phyloP scores from a whole-genome alignment of 768 basidiomycete species.

The Boletellus sp. region DNA sequence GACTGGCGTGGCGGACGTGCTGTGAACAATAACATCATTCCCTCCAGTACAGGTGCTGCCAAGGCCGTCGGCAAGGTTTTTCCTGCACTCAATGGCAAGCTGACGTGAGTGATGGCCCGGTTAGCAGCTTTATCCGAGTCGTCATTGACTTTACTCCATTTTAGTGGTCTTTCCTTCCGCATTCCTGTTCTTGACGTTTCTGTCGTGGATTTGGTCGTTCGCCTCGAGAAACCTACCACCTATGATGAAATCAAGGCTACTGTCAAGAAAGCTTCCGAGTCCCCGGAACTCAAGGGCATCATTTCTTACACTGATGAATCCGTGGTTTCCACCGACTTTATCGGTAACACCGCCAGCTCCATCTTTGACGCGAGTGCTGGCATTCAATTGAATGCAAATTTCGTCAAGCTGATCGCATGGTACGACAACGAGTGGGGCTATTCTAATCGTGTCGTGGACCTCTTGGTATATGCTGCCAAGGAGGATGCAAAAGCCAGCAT shows the following conservation, averaged over 20 bases:
- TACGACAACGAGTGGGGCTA: slow-evolving; percentile 96
- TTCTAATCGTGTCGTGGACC: slow-evolving; percentile 88
- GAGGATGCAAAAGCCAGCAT: slow-evolving; percentile 47
- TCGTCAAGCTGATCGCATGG: slow-evolving; percentile 96
- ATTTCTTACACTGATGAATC: slow-evolving; percentile 90
- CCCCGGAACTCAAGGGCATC: slow-evolving; percentile 61
- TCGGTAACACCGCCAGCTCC: slow-evolving; percentile 73
- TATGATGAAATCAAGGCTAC: slow-evolving; percentile 91
- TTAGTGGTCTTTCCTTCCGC: slow-evolving; percentile 92
- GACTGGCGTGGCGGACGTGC: slow-evolving; percentile 98
- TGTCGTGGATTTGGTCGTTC: slow-evolving; percentile 95
- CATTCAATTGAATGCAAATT: slow-evolving; percentile 86
- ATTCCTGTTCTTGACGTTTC: slow-evolving; percentile 95
- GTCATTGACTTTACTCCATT: neutral
- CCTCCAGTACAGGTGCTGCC: slow-evolving; percentile 97
- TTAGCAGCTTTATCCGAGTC: neutral
- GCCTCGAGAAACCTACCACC: slow-evolving; percentile 76
- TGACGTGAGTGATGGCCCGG: slow-evolving; percentile 61
- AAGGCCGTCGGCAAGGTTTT: slow-evolving; percentile 99
- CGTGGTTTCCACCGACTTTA: slow-evolving; percentile 92
- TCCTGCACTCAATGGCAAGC: slow-evolving; percentile 92
- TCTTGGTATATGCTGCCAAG: slow-evolving; percentile 76
- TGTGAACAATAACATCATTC: slow-evolving; percentile 98
- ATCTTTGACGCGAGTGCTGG: slow-evolving; percentile 95
- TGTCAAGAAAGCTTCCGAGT: slow-evolving; percentile 75